These are phyloP conservation scores for Mimosa bimucronata DNA, from an alignment of 306 rosid genomes.

Conservation along the genomic window DNA sequence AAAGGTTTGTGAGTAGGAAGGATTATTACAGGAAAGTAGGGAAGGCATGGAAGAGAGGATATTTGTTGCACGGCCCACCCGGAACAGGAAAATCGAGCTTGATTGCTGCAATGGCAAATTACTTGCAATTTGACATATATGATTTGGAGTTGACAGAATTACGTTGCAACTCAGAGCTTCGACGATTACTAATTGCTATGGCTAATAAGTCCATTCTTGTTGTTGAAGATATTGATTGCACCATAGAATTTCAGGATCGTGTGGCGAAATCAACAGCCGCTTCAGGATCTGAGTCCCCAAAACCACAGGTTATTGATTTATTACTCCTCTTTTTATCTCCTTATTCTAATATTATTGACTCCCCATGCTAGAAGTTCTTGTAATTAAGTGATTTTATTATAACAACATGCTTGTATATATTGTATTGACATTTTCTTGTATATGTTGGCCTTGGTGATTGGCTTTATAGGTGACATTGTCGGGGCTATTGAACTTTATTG, in stretches of 20 bases:
- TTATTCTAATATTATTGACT: not conserved
- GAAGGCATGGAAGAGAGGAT: slow-evolving; percentile 88
- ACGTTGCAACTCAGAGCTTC: slow-evolving; percentile 44
- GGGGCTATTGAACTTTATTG: slow-evolving; percentile 47
- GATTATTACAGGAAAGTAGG: slow-evolving; percentile 70
- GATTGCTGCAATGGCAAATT: slow-evolving; percentile 84
- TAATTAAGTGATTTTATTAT: not conserved
- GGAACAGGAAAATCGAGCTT: slow-evolving; percentile 89
- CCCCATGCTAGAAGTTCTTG: not conserved
- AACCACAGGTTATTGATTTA: slow-evolving; percentile 38
- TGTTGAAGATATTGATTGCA: slow-evolving; percentile 80
- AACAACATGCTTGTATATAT: too few relatives aligned
- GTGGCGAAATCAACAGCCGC: not conserved
- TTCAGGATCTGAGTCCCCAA: not conserved
- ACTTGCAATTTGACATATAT: slow-evolving; percentile 63
- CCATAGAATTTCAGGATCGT: slow-evolving; percentile 58
- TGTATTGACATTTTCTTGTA: not conserved
- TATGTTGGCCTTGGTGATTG: not conserved
- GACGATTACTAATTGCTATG: slow-evolving; percentile 53
- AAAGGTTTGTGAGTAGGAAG: slow-evolving; percentile 59
- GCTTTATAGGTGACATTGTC: slow-evolving; percentile 41
- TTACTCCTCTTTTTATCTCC: not conserved
- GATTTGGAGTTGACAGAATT: slow-evolving; percentile 70
- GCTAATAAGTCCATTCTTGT: slow-evolving; percentile 73
- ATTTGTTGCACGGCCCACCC: slow-evolving; percentile 78